These are phyloP conservation scores for Aspergillus sergii DNA, from an alignment of 2,329 filamentous ascomycete genomes.

Conservation along the genomic window DNA sequence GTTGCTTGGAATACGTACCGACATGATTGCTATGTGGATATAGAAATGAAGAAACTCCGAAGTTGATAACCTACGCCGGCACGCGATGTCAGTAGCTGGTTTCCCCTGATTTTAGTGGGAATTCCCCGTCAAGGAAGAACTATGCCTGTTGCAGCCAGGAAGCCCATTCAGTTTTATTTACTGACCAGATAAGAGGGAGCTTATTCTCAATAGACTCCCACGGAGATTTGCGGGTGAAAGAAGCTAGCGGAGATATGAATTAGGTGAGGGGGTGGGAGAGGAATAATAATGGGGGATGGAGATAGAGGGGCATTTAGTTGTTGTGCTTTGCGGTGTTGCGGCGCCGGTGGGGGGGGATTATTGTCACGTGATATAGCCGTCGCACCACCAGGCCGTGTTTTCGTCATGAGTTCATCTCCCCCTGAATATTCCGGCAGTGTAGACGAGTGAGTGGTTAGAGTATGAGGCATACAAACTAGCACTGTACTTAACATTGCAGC, in stretches of 20 bases:
- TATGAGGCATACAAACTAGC: neutral
- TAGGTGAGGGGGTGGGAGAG: conserved; percentile 18
- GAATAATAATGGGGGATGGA: conserved; percentile 21
- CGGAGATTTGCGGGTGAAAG: neutral
- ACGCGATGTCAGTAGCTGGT: conserved; percentile 34
- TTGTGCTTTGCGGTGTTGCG: conserved; percentile 29
- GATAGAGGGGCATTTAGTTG: conserved; percentile 41
- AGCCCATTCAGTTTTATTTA: neutral
- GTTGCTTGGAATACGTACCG: conserved; percentile 28
- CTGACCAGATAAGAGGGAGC: conserved; percentile 24
- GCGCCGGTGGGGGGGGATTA: conserved; percentile 31
- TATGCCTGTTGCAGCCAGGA: neutral
- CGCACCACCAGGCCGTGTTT: conserved; percentile 22
- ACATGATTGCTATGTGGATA: conserved; percentile 35
- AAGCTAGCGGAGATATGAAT: conserved; percentile 3
- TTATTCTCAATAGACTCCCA: conserved; percentile 10
- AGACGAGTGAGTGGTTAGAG: neutral
- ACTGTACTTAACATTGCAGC: conserved; percentile 1
- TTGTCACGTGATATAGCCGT: conserved; percentile 23
- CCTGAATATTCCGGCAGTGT: conserved; percentile 4
- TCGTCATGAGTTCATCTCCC: conserved; percentile 4
- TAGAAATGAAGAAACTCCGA: conserved; percentile 21
- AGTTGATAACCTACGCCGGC: conserved; percentile 29
- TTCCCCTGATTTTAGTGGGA: conserved; percentile 15
- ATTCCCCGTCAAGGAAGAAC: neutral